Conservation (phyloP, 163 green algal species). For the Scenedesmus sp. region DNA sequence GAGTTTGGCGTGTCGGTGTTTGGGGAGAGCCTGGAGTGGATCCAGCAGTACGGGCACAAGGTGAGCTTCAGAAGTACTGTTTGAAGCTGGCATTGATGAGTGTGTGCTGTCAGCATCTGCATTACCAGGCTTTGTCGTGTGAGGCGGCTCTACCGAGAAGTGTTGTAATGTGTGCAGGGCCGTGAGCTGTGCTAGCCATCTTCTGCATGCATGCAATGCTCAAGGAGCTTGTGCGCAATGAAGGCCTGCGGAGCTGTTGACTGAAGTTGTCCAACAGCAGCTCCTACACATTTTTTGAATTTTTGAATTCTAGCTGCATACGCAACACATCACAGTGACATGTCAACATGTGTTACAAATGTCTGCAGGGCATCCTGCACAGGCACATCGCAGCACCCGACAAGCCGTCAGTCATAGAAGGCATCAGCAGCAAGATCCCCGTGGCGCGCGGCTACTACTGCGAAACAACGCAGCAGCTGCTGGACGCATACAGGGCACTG, state of each 20-base stretch:
- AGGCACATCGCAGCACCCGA: conserved; percentile 9
- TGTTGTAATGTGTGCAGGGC: too few relatives aligned
- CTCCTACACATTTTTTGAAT: too few relatives aligned
- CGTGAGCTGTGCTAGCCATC: too few relatives aligned
- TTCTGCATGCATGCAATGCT: too few relatives aligned
- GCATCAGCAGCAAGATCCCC: conserved; percentile 32
- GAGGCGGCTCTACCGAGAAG: too few relatives aligned
- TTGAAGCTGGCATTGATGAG: neutral
- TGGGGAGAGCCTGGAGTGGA: conserved; percentile 41
- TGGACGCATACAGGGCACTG: conserved; percentile 16
- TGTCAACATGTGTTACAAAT: neutral
- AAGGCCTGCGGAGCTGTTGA: too few relatives aligned
- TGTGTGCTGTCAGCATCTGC: too few relatives aligned
- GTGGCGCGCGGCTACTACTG: conserved; percentile 25
- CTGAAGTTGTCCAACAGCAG: too few relatives aligned
- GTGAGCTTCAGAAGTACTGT: neutral
- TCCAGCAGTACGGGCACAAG: conserved; percentile 42
- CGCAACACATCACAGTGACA: neutral
- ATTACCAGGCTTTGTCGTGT: too few relatives aligned
- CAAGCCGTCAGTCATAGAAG: conserved; percentile 23
- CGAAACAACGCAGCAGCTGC: conserved; percentile 29
- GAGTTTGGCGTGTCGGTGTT: conserved; percentile 40
- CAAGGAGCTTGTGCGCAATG: too few relatives aligned
- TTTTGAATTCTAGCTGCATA: neutral
- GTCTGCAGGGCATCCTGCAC: conserved; percentile 32